Evolutionary conservation across 352 stramenopile genomes (phyloP), one percentile per base, ranked within the genome.

Genomic region (Phytophthora hibernalis): DNA sequence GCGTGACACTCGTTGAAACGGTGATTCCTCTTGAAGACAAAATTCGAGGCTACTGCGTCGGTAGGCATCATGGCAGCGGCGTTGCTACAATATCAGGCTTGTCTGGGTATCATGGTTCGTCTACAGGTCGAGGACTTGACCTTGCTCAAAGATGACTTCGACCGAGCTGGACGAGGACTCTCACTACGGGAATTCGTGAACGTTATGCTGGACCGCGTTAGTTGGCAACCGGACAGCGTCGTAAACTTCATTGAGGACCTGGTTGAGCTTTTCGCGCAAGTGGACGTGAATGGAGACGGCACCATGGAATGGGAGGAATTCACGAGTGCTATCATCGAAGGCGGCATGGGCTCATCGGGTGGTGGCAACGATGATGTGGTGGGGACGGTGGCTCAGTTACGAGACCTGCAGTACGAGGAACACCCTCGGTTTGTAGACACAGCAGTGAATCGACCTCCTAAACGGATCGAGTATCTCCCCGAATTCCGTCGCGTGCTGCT

Each of bases 241-340:
- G 68, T 92, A 15, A 53, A 61, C 13, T 89, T 94, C 38, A 84
- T 94, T 33, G 61, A 91, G 35, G 84, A 94, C 51, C 72, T 94
- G n/a, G 54, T 91, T 7, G 86, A 94, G 63, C 71, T 94, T 1
- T 94, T 92, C 31, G 77, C 76, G 6, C 82, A 92, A 45, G 82
- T 94, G 24, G 86, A 91, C 45, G 84, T 92, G 54, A 92, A 92
- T 26, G 83, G 83, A 11, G 83, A 92, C 61, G 86, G 86, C 21
- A 79, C 78, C 10, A 94, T 92, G 86, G 81, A 89, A 50, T 94
- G 86, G 86, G 86, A 94, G 26, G 86, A 94, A 62, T 94, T 94
- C 49, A 94, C 86, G 30, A 89, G 77, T 24, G 83, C 84, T 8
- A 90, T 94, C 52, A 92, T 94, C 52, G 86, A 94, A 59, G 83